phyloP scores from a whole-genome alignment of 768 basidiomycete species.

The Cyathus striatus region DNA sequence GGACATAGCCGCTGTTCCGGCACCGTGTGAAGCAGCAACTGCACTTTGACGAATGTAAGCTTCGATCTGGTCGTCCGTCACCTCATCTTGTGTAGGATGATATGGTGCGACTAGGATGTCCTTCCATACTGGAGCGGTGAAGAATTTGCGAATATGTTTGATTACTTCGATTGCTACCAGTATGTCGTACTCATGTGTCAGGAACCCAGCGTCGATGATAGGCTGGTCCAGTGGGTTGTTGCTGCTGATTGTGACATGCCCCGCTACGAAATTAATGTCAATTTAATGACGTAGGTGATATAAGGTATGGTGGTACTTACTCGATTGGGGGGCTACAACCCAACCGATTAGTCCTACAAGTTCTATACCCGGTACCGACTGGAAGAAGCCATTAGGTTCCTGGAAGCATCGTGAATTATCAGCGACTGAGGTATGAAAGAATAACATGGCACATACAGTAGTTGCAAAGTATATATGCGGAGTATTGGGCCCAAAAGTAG shows the following conservation, averaged over 20 bases:
- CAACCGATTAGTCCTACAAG: no score
- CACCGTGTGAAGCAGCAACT: constrained; percentile 16
- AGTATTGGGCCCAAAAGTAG: constrained; percentile 4
- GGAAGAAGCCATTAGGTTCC: no score
- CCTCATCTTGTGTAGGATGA: constrained; percentile 4
- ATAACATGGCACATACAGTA: constrained; percentile 12
- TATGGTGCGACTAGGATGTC: constrained; percentile 13
- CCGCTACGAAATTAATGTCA: no score
- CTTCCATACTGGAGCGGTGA: constrained; percentile 13
- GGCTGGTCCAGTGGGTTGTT: constrained; percentile 37
- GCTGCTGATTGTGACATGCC: no score
- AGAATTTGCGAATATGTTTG: constrained; percentile 9
- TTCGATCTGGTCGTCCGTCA: constrained; percentile 15
- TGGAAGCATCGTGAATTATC: no score
- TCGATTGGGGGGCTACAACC: no score
- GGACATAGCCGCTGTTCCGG: constrained; percentile 22
- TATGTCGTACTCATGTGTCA: constrained; percentile 17
- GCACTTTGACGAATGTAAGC: constrained; percentile 10
- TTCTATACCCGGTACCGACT: no score
- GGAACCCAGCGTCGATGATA: constrained; percentile 40
- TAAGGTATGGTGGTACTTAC: no score
- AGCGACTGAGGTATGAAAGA: constrained; percentile 13
- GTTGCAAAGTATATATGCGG: constrained; percentile 3
- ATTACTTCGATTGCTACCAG: constrained; percentile 13
- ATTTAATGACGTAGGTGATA: no score